Evolutionary conservation across 2,329 filamentous ascomycete species (phyloP), one percentile per base, ranked within the genome.

Genomic region (Aspergillus caelatus): DNA sequence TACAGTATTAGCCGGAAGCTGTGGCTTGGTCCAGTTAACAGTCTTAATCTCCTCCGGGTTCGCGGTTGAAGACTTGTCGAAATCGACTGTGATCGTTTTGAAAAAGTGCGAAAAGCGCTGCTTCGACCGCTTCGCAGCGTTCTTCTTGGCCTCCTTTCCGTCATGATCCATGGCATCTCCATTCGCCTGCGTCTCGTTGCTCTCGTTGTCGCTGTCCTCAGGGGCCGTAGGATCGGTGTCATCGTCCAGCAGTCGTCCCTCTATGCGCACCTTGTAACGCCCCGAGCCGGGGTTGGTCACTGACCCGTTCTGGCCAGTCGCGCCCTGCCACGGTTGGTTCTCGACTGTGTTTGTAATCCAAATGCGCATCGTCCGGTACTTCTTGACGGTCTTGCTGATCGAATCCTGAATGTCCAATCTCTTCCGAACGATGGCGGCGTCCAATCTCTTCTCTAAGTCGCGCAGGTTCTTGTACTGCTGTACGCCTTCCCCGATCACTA

Each of bases 341-440:
- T 97, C 93, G 39, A 90, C 93, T 1, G 93, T 97, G 79, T 99
- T 99, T 72, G 89, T 94, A 72, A 99, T 89, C 93, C 93, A 98
- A 67, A 99, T 87, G 66, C 94, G 91, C 78, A 99, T 84, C 3
- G 93, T 96, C 74, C 90, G 91, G 78, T 90, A 91, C 69, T 91
- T 88, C 86, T 92, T 95, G 64, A 88, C 84, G 65, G 89, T 90
- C 67, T 90, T 88, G 75, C 87, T 91, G 60, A 92, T 87, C 50
- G 88, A 89, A 75, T 98, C 94, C 67, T 92, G 87, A 66, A 97
- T 90, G 75, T 99, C 95, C 65, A 99, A 82, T 65, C 94, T 87
- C 83, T 99, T 99, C 74, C 94, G 89, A 77, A 95, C 94, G 85
- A 97, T 96, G 21, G 92, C 91, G 46, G 94, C 92, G 81, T 99